Percentiles rank a stretch among this genome's conserved stretches.
Conservation (phyloP, 2,329 filamentous ascomycete species). For the Boeremia exigua region DNA sequence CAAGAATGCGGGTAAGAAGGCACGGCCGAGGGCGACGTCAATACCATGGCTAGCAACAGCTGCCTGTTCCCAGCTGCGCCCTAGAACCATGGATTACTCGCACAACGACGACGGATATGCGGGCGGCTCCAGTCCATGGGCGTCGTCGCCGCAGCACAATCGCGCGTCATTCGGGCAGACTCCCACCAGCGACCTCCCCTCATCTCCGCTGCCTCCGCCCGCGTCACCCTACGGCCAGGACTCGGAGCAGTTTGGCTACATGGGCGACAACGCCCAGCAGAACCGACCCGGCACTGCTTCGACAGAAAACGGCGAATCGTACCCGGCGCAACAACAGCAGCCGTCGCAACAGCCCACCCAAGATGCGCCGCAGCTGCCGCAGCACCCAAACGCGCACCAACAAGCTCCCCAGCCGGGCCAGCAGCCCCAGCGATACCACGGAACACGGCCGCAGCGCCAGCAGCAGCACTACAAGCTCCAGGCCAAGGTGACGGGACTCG, state of each 20-base stretch:
- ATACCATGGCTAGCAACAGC: constrained; percentile 21
- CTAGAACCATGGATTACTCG: constrained; percentile 69
- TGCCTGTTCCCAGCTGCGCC: constrained; percentile 24
- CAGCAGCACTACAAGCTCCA: constrained; percentile 83
- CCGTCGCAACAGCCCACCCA: constrained; percentile 46
- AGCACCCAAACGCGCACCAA: constrained; percentile 46
- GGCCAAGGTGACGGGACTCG: constrained; percentile 91
- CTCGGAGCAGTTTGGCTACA: constrained; percentile 44
- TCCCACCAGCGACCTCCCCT: constrained; percentile 50
- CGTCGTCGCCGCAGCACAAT: constrained; percentile 62
- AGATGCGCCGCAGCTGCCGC: constrained; percentile 33
- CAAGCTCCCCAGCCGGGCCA: constrained; percentile 49
- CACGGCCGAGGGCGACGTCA: constrained; percentile 18
- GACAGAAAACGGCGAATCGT: constrained; percentile 45
- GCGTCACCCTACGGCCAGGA: constrained; percentile 48
- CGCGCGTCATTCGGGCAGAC: constrained; percentile 55
- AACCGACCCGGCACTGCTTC: constrained; percentile 32
- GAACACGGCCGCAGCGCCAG: constrained; percentile 50
- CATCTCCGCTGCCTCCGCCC: constrained; percentile 50
- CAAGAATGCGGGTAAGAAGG: constrained; percentile 22
- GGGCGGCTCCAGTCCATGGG: constrained; percentile 68
- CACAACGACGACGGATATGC: constrained; percentile 64
- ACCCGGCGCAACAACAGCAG: constrained; percentile 39
- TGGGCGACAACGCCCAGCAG: constrained; percentile 39
- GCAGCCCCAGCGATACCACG: constrained; percentile 56